Base-by-base conservation (phyloP, 192 early-diverging fungal species). In the Mortierella claussenii region DNA sequence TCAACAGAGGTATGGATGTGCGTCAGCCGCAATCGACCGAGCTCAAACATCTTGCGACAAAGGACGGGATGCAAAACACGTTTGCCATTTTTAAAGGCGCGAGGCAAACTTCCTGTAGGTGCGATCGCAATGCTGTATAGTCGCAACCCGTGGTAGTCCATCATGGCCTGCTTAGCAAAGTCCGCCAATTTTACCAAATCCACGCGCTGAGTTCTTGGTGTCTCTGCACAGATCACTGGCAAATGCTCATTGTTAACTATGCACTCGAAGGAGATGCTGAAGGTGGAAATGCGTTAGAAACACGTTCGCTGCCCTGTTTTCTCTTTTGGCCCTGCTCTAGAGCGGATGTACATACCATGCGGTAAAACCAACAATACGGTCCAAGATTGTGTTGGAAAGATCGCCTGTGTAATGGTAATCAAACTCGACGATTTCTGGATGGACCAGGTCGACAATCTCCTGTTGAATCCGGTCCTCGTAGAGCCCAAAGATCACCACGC, bases 401-500 rank as follows among this genome's bases (percentile, higher is more conserved):
- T 74, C 75, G 0, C 55, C 71, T 1, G 70, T 62, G 23, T 69
- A 67, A 26, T 80, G 65, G 44, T 74, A 63, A 23, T 69, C 68
- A 57, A 55, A 60, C 27, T 60, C 68, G 21, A 69, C 76, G 43
- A 81, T 69, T 33, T 82, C 68, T 51, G 81, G 64, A 58, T 68
- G 64, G 1, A 61, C 69, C 17, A 66, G 42, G 42, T 69, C 79
- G 12, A 69, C 67, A 55, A 76, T 69, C 32, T 68, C 67, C 46
- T 60, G 65, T 30, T 89, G 84, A 33, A 95, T 86, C 33, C 92
- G 80, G 40, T 95, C 92, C 78, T 94, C 88, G 45, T 89, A 90
- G 34, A 92, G 69, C 30, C 94, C 94, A 79, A 92, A 89, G 36
- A 94, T 83, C 32, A 94, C 82, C 11, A 94, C 71, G 36, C 88